phyloP scores from a whole-genome alignment of 208 protist species.

The Leishmania aethiopica region DNA sequence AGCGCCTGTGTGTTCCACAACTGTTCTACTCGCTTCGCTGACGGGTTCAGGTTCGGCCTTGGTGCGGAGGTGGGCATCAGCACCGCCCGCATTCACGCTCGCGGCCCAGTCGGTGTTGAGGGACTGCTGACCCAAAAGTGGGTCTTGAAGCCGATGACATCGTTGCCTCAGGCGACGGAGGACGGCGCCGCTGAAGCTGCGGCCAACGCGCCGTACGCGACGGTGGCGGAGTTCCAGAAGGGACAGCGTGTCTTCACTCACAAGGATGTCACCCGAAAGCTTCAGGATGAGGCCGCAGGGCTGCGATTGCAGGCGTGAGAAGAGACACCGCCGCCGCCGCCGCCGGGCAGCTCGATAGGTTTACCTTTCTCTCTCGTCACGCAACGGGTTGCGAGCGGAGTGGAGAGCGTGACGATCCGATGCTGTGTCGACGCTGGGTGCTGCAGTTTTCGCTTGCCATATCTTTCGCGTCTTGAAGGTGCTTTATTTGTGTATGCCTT shows the following conservation, averaged over 20 bases:
- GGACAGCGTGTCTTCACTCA: slow-evolving; percentile 57
- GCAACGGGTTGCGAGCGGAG: neutral
- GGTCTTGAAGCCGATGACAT: slow-evolving; percentile 41
- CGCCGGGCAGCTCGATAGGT: neutral
- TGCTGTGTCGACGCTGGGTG: neutral
- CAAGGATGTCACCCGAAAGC: slow-evolving; percentile 23
- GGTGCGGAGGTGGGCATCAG: slow-evolving; percentile 95
- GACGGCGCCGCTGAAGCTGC: neutral
- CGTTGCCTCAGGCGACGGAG: neutral
- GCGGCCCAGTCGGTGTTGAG: slow-evolving; percentile 94
- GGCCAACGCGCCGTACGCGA: slow-evolving; percentile 27
- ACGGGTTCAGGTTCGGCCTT: slow-evolving; percentile 91
- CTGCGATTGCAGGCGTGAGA: neutral
- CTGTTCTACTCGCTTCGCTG: slow-evolving; percentile 90
- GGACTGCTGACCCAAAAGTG: slow-evolving; percentile 86
- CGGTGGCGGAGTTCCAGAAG: slow-evolving; percentile 53
- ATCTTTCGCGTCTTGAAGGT: neutral
- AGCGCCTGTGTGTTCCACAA: slow-evolving; percentile 94
- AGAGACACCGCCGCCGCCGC: neutral
- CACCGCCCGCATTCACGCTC: slow-evolving; percentile 89
- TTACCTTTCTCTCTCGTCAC: neutral
- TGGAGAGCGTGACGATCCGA: neutral
- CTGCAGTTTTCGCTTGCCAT: neutral
- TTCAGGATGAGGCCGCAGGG: slow-evolving; percentile 18
- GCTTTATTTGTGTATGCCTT: neutral